These are phyloP conservation scores for Apiospora aurea DNA, from an alignment of 2,329 filamentous ascomycete species.

Conservation along the genomic window DNA sequence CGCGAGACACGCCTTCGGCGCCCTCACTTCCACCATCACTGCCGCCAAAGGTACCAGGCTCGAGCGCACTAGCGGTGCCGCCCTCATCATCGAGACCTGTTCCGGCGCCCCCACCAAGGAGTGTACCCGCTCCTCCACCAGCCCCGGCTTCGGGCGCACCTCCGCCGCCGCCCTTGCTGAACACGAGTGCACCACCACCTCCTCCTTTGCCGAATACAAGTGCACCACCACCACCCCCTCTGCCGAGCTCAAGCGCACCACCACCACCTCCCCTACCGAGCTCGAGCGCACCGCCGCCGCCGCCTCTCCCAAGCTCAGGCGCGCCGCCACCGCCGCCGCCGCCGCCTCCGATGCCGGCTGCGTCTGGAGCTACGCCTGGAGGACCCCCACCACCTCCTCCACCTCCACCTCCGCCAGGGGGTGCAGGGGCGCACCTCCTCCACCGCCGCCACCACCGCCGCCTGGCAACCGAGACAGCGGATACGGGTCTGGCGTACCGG, in stretches of 20 bases:
- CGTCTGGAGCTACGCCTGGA: conserved; percentile 24
- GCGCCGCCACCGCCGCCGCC: conserved; percentile 35
- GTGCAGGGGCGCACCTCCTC: conserved; percentile 42
- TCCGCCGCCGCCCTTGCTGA: conserved; percentile 35
- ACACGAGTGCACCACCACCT: conserved; percentile 28
- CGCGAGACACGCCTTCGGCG: conserved; percentile 52
- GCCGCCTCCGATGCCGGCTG: conserved; percentile 31
- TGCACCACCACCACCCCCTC: conserved; percentile 32
- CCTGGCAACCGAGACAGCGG: conserved; percentile 65
- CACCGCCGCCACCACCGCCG: conserved; percentile 58
- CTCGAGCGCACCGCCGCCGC: conserved; percentile 34
- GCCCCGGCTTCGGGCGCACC: conserved; percentile 36
- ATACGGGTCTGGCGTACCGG: conserved; percentile 61
- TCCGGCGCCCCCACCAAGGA: conserved; percentile 59
- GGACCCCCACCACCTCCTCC: conserved; percentile 41
- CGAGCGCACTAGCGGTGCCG: conserved; percentile 56
- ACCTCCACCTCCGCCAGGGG: conserved; percentile 45
- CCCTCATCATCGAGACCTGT: conserved; percentile 58
- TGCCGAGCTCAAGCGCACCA: conserved; percentile 33
- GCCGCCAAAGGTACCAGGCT: conserved; percentile 56
- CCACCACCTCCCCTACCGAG: conserved; percentile 31
- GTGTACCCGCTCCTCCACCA: conserved; percentile 50
- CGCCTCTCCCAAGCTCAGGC: conserved; percentile 28
- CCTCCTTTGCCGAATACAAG: conserved; percentile 30
- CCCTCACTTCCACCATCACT: conserved; percentile 50